Evolutionary conservation across 2,329 filamentous ascomycete species (phyloP).

Genomic region (Alternaria sp.): DNA sequence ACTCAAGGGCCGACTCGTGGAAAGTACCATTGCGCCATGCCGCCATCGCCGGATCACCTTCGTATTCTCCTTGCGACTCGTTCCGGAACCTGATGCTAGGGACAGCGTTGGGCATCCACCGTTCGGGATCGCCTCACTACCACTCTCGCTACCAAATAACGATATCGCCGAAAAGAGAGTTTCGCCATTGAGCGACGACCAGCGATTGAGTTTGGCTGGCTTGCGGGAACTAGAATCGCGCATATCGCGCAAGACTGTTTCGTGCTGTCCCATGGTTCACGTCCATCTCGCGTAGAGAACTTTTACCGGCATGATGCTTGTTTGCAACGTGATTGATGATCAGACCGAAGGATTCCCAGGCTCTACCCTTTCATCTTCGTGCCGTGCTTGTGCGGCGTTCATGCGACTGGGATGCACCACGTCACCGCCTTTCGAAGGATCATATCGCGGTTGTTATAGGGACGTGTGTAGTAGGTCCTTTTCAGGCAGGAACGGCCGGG

Average conservation of each 20-base stretch:
- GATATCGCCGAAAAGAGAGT: conserved; percentile 2
- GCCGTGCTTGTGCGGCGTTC: background rate
- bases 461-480: background rate
- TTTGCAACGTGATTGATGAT: conserved; percentile 6
- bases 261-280: background rate
- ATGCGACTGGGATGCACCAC: conserved; percentile 1
- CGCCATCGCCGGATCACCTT: conserved; percentile 3
- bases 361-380: conserved; percentile 6
- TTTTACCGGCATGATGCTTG: conserved; percentile 22
- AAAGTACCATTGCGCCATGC: conserved; percentile 8
- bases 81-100: background rate
- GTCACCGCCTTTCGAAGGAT: background rate
- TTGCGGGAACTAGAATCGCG: conserved; percentile 13
- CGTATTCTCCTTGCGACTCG: background rate
- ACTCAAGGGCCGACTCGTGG: conserved; percentile 9
- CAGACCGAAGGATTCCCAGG: conserved; percentile 7
- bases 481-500: background rate
- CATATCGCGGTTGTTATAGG: background rate
- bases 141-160: conserved; percentile 6
- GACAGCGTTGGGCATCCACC: background rate
- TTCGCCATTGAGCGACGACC: background rate
- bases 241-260: conserved; percentile 18
- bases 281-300: conserved; percentile 10
- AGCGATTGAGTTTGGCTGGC: conserved; percentile 6
- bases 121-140: conserved; percentile 7